Evolutionary conservation across 441 rosid genomes (phyloP).

Genomic region (Eruca vesicaria): DNA sequence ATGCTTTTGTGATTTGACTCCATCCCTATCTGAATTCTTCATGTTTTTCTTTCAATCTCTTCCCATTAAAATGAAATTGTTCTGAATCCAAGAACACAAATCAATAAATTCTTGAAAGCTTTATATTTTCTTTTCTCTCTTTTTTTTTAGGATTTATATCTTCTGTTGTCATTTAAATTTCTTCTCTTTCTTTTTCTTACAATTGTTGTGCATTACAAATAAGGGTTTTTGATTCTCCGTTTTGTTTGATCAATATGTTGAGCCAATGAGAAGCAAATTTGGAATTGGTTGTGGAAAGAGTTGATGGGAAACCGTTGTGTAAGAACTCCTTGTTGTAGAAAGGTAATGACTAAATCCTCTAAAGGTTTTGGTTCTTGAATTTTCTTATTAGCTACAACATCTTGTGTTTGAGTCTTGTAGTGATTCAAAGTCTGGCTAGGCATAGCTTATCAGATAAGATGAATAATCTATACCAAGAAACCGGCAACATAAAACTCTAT

Average conservation of each 20-base stretch:
- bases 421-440: background rate
- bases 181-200: background rate
- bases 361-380: background rate
- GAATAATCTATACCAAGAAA: background rate
- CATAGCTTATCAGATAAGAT: background rate
- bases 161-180: background rate
- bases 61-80: background rate
- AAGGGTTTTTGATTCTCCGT: background rate
- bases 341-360: slow-evolving; percentile 13
- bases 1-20: slow-evolving; percentile 18
- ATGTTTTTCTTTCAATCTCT: background rate
- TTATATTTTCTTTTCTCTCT: no score
- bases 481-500: background rate
- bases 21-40: slow-evolving; percentile 11
- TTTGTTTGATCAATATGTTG: slow-evolving; percentile 8
- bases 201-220: background rate
- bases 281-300: slow-evolving; percentile 20
- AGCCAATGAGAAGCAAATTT: slow-evolving; percentile 23
- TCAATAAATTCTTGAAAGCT: background rate
- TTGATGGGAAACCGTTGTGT: slow-evolving; percentile 42
- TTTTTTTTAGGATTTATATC: background rate
- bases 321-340: slow-evolving; percentile 26
- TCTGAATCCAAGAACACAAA: slow-evolving; percentile 13
- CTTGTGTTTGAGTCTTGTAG: background rate
- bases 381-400: background rate